phyloP scores from a whole-genome alignment of 768 basidiomycete species.

The Pholiota molesta region DNA sequence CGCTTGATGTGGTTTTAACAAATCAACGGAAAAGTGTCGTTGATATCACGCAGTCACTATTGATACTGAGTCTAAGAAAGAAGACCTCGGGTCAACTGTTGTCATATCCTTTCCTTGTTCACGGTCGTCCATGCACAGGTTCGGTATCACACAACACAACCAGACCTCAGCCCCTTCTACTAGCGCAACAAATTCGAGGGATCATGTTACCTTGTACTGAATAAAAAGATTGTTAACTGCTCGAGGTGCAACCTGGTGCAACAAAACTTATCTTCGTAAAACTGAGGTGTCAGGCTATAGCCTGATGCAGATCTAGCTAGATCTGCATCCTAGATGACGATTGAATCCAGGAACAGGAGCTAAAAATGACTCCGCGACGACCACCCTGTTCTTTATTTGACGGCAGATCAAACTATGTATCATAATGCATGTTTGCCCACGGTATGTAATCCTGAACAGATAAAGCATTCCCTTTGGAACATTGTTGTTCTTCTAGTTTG shows the following conservation, averaged over 20 bases:
- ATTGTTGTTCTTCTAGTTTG: not conserved
- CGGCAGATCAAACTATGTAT: not conserved
- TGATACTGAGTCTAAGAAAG: no score
- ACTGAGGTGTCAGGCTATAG: not conserved
- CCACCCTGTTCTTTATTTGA: not conserved
- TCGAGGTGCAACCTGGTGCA: no score
- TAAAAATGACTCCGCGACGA: not conserved
- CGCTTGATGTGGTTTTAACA: not conserved
- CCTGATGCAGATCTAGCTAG: no score
- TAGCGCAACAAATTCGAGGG: no score
- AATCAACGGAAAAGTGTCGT: not conserved
- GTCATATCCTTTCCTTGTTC: no score
- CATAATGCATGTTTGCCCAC: not conserved
- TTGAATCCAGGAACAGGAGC: not conserved
- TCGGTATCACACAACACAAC: no score
- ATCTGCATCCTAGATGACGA: not conserved
- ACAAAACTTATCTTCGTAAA: not conserved
- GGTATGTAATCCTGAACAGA: not conserved
- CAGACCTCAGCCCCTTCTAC: no score
- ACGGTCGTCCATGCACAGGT: no score
- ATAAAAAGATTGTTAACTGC: no score
- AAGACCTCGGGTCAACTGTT: no score
- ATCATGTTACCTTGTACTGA: no score
- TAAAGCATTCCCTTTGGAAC: constrained; percentile 1
- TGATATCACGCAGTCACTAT: not conserved